Evolutionary conservation across 2,329 filamentous ascomycete genomes (phyloP).

Genomic region (Pseudocercospora fuligena): DNA sequence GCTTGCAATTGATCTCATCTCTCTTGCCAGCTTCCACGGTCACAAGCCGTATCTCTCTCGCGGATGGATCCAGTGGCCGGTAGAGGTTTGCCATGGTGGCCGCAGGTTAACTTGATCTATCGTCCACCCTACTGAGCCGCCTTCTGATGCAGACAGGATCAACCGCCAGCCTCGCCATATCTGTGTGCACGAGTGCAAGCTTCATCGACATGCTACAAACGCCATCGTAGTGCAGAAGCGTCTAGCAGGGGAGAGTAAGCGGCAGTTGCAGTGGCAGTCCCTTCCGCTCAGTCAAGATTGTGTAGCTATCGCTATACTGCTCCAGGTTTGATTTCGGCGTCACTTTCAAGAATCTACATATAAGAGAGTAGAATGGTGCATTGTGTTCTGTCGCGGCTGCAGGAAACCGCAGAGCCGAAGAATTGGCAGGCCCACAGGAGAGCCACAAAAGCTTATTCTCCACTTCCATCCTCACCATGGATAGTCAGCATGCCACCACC

Average conservation of each 20-base stretch:
- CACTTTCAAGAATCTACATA: background rate
- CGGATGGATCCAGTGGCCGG: background rate
- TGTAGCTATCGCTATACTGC: background rate
- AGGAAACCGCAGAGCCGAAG: background rate
- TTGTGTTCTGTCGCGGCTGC: background rate
- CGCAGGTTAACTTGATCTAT: background rate
- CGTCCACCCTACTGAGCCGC: background rate
- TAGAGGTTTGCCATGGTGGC: background rate
- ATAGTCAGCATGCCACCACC: no score
- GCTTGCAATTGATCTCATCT: background rate
- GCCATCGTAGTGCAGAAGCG: background rate
- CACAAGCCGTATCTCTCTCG: conserved; percentile 2
- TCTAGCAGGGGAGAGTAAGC: background rate
- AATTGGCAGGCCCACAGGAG: background rate
- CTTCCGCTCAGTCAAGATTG: background rate
- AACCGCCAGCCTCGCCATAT: background rate
- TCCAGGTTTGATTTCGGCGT: background rate
- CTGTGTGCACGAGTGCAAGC: background rate
- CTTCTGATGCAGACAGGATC: background rate
- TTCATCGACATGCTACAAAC: background rate
- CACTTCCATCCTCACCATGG: background rate
- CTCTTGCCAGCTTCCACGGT: background rate
- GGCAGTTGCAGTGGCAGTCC: background rate
- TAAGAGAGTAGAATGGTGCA: background rate
- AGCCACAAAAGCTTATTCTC: background rate